Evolutionary conservation across 371 early-diverging fungal species (phyloP).

Genomic region (Mortierella sp.): DNA sequence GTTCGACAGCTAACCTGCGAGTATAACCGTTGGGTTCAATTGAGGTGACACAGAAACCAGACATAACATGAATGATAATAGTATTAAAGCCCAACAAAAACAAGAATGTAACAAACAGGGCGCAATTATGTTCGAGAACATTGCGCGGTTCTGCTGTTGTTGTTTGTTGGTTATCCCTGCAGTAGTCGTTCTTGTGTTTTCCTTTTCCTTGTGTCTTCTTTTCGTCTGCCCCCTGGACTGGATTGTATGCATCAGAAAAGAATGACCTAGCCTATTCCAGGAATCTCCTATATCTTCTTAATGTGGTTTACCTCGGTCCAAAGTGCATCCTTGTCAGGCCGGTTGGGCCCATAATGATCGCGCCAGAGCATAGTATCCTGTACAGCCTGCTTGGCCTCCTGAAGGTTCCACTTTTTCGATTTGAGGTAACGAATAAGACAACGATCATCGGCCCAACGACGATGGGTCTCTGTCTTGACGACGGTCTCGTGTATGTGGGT

Average conservation of each 20-base stretch:
- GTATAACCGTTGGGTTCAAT: neutral
- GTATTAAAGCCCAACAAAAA: neutral
- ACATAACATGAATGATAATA: neutral
- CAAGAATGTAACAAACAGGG: neutral
- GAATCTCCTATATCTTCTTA: neutral
- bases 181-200: neutral
- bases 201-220: neutral
- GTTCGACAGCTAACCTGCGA: neutral
- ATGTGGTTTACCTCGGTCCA: slow-evolving; percentile 72
- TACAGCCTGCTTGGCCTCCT: slow-evolving; percentile 74
- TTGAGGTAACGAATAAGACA: slow-evolving; percentile 82
- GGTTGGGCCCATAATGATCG: slow-evolving; percentile 77
- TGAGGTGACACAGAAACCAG: neutral
- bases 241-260: neutral
- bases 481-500: slow-evolving; percentile 63
- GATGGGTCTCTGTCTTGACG: slow-evolving; percentile 67
- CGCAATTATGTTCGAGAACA: neutral
- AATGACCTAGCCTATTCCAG: neutral
- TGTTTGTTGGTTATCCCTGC: neutral
- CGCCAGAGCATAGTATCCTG: slow-evolving; percentile 85
- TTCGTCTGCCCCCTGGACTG: neutral
- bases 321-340: slow-evolving; percentile 81
- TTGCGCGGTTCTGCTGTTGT: neutral
- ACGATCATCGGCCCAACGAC: slow-evolving; percentile 68
- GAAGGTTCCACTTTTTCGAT: slow-evolving; percentile 82